Evolutionary conservation across 805 yeast species (phyloP).

Genomic region (Myxozyma neotropica): DNA sequence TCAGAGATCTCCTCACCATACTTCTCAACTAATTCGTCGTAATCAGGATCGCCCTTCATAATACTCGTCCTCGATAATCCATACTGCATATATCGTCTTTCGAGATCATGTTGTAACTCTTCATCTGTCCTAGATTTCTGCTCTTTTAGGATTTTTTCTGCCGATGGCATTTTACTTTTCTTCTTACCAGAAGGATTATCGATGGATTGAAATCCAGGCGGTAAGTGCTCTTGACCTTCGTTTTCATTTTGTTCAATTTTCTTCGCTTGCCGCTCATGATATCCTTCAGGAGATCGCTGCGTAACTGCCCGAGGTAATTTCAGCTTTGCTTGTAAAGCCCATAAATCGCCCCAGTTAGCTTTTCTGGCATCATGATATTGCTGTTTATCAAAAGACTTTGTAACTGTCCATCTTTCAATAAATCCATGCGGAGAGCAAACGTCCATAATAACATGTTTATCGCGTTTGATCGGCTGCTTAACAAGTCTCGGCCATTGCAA

Average conservation of each 20-base stretch:
- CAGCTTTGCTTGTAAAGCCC: slow-evolving; percentile 74
- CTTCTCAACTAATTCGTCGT: slow-evolving; percentile 5
- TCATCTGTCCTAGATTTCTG: neutral
- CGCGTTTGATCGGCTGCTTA: slow-evolving; percentile 69
- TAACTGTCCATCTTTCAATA: slow-evolving; percentile 83
- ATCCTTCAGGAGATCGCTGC: neutral
- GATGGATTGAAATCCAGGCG: neutral
- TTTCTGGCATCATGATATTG: slow-evolving; percentile 90
- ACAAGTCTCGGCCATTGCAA: slow-evolving; percentile 73
- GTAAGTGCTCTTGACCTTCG: neutral
- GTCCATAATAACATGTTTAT: slow-evolving; percentile 78
- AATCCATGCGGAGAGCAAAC: slow-evolving; percentile 79
- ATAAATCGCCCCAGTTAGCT: slow-evolving; percentile 77
- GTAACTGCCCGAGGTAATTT: slow-evolving; percentile 7
- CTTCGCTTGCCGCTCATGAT: too few relatives aligned
- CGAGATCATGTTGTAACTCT: neutral
- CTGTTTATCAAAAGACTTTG: slow-evolving; percentile 68
- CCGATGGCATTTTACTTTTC: neutral
- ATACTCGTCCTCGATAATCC: neutral
- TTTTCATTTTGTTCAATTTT: too few relatives aligned
- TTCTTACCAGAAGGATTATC: neutral
- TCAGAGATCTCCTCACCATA: slow-evolving; percentile 13
- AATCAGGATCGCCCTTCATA: slow-evolving; percentile 14
- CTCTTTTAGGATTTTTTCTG: neutral
- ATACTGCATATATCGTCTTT: neutral